phyloP scores from a whole-genome alignment of 1,284 basidiomycete species.

The Apiotrichum siamense region DNA sequence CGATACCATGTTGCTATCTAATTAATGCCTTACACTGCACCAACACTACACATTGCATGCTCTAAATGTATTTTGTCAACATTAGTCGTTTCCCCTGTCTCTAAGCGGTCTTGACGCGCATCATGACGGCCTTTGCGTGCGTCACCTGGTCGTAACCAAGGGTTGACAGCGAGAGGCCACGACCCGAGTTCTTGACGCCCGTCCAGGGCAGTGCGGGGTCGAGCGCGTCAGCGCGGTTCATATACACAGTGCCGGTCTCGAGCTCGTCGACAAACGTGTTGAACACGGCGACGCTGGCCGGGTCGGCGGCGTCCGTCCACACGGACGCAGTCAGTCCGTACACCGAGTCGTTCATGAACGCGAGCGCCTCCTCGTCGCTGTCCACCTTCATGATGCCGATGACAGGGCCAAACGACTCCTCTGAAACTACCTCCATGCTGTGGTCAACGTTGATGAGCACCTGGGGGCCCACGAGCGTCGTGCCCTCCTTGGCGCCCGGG shows the following conservation, averaged over 20 bases:
- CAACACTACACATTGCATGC: neutral
- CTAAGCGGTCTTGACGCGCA: conserved; percentile 13
- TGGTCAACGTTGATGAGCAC: conserved; percentile 84
- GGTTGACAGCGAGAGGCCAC: conserved; percentile 80
- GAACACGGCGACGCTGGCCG: conserved; percentile 58
- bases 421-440: conserved; percentile 85
- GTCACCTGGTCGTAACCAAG: conserved; percentile 52
- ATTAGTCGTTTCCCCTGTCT: neutral
- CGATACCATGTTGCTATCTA: neutral
- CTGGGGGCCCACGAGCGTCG: conserved; percentile 79
- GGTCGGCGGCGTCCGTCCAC: conserved; percentile 72
- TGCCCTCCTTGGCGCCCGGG: conserved; percentile 62
- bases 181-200: conserved; percentile 85
- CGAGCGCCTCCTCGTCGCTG: conserved; percentile 64
- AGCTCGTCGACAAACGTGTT: conserved; percentile 64
- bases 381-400: conserved; percentile 81
- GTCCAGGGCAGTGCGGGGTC: conserved; percentile 92
- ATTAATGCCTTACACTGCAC: neutral
- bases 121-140: conserved; percentile 19
- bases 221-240: conserved; percentile 83
- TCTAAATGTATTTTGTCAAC: conserved; percentile 1
- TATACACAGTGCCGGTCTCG: conserved; percentile 81
- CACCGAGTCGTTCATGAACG: conserved; percentile 91
- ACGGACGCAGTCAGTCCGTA: conserved; percentile 90
- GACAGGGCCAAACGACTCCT: conserved; percentile 78